Evolutionary conservation across 1,139 yeast species (phyloP), one percentile per base, ranked within the genome.

Genomic region (Candida buenavistaensis): DNA sequence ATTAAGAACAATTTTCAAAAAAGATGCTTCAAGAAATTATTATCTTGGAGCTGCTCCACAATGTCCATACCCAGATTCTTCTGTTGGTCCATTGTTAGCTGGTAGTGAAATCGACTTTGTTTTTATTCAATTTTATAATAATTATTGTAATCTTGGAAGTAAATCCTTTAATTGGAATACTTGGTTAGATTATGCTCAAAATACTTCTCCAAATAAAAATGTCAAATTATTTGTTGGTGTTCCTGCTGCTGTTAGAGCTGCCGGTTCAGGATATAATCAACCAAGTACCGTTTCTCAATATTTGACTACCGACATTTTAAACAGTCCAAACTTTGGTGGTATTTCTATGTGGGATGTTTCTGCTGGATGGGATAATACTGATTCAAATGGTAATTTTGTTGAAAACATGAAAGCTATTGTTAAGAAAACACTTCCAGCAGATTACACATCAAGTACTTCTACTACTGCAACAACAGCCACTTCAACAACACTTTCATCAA

Each of bases 1-100:
- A 40, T 70, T 90, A 50, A 80, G 92, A 65, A 49, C 55, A 10
- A 65, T 75, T 41, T 87, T 75, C 50, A 64, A 64, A 13, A 55
- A 64, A 14, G 82, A 80, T 50, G 28, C 68, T 15, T 68, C 84
- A 14, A 82, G 77, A 57, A 52, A 60, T 11, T 90, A 85, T 64
- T 89, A 85, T 58, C 66, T 90, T 32, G 78, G 95, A 35, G 96
- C 96, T 44, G 95, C 97, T 45, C 97, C 97, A 17, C 97, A 90
- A 67, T 90, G 97, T 67, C 85, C 82, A 13, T 86, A 81, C 56
- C 97, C 97, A 14, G 97, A 90, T 64, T 88, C 82, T 6, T 78
- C 85, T 28, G 80, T 84, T 28, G 95, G 95, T 43, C 77, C 79
- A 36, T 63, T 84, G 24, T 61, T 90, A 48, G 65, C 67, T 15